Evolutionary conservation across 345 rosid genomes (phyloP), one percentile per base, ranked within the genome.

Genomic region (Eucalyptus guilfoylei): DNA sequence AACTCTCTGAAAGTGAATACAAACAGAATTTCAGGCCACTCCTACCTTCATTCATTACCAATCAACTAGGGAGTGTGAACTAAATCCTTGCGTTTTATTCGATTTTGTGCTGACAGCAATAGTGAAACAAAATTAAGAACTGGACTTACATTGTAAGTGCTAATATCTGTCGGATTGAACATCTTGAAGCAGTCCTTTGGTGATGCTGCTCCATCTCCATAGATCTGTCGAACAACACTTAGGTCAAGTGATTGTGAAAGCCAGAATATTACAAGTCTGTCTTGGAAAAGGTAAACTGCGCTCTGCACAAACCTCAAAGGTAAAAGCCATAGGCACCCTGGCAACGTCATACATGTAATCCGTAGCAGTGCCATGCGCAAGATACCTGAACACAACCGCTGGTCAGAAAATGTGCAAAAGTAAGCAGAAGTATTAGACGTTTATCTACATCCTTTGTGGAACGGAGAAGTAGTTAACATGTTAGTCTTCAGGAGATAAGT

Each of bases 351-450:
- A 96, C 94, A 98, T 97, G 94, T 95, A 98, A 92, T 98, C 99
- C 23, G 99, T 97, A 86, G 99, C 99, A 47, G 99, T 97, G 85
- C 99, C 99, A 89, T 98, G 99, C 13, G 99, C 99, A 88, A 98
- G 91, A 92, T 98, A 97, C 95, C 99, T 97, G 92, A 76, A 76
- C 23, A 76, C 47, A 76, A 76, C 26, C 11, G 15, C 47, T 1
- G 5, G 47, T 76, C 83, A 76, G 83, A 76, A 40, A 24, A 21
- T 76, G 47, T 1, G 9, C 83, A 76, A 76, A 76, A 76, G 47
- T 40, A 21, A 21, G 47, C 42, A 76, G 1, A 76, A 76, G 83
- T 11, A 37, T 21, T 42, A 40, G 28, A 76, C 1, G 6, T 21
- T 76, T 76, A 76, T 76, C 83, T 76, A 40, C 83, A 40, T 76